phyloP scores from a whole-genome alignment of 805 yeast genomes.

The Komagataella kurtzmanii region DNA sequence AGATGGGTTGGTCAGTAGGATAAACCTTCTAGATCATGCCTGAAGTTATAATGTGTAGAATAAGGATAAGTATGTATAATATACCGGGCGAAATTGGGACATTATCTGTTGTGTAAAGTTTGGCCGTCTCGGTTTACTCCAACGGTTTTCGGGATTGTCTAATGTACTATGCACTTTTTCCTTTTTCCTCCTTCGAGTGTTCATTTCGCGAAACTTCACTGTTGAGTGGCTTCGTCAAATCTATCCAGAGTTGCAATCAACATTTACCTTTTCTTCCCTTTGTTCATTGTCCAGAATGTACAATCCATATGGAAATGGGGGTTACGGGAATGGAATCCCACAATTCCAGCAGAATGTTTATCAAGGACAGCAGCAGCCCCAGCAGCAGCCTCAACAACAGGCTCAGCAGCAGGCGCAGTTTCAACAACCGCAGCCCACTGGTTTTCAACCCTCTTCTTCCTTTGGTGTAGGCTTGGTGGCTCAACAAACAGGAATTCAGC shows the following conservation, averaged over 20 bases:
- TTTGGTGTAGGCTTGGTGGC: slow-evolving; percentile 20
- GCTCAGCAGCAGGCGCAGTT: slow-evolving; percentile 10
- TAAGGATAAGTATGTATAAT: neutral
- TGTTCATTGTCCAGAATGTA: neutral
- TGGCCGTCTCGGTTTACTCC: too few relatives aligned
- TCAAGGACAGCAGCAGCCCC: slow-evolving; percentile 13
- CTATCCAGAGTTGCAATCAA: neutral
- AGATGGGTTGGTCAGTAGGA: neutral
- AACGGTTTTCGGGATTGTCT: neutral
- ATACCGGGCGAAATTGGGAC: neutral
- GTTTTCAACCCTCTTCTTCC: slow-evolving; percentile 23
- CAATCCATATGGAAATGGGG: neutral
- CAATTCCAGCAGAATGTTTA: slow-evolving; percentile 3
- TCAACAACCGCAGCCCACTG: slow-evolving; percentile 25
- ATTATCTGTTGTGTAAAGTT: too few relatives aligned
- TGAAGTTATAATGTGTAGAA: neutral
- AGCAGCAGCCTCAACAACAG: slow-evolving; percentile 9
- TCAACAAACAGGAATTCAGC: slow-evolving; percentile 34
- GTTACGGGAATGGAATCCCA: slow-evolving; percentile 1
- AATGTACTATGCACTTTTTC: neutral
- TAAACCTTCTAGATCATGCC: neutral
- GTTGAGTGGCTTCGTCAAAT: neutral
- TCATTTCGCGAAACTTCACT: neutral
- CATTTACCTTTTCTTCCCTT: neutral
- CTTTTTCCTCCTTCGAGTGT: neutral